A percentile compares a stretch with the other conserved stretches of the same genome.
Evolutionary conservation across 306 rosid species (phyloP).

Genomic region (Geum urbanum): DNA sequence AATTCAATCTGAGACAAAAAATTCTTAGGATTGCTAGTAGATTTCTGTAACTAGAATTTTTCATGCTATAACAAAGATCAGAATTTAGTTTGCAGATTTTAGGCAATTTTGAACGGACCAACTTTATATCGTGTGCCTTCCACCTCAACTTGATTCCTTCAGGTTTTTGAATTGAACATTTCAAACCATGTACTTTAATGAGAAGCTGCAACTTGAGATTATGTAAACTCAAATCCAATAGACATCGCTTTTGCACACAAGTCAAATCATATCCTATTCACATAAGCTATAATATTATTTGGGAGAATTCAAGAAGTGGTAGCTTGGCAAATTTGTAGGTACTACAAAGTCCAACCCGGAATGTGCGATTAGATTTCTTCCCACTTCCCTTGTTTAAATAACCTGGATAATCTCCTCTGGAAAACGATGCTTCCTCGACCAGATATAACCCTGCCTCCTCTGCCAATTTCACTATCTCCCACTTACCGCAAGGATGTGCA

Average conservation of each 20-base stretch:
- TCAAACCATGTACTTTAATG: too few species aligned
- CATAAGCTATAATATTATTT: background rate
- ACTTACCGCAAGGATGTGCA: background rate
- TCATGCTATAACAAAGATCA: background rate
- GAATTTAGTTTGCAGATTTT: background rate
- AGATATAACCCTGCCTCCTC: background rate
- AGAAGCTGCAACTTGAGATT: background rate
- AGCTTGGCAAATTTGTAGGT: slow-evolving; percentile 25
- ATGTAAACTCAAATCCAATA: background rate
- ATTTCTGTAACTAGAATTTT: background rate
- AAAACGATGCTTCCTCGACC: slow-evolving; percentile 14
- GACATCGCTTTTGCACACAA: background rate
- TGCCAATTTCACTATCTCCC: slow-evolving; percentile 32
- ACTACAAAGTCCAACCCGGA: slow-evolving; percentile 25
- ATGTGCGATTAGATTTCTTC: background rate
- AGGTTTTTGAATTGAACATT: too few species aligned
- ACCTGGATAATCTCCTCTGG: slow-evolving; percentile 10
- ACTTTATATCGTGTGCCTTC: background rate
- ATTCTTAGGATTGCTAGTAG: background rate
- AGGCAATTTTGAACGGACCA: background rate
- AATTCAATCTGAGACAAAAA: background rate
- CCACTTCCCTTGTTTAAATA: slow-evolving; percentile 34
- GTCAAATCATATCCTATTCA: background rate
- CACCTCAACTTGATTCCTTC: background rate
- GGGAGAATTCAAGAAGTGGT: slow-evolving; percentile 3